Percentiles rank a stretch among this genome's conserved stretches.
Conservation (phyloP, 192 early-diverging fungal genomes). For the Borealophlyctis nickersoniae region DNA sequence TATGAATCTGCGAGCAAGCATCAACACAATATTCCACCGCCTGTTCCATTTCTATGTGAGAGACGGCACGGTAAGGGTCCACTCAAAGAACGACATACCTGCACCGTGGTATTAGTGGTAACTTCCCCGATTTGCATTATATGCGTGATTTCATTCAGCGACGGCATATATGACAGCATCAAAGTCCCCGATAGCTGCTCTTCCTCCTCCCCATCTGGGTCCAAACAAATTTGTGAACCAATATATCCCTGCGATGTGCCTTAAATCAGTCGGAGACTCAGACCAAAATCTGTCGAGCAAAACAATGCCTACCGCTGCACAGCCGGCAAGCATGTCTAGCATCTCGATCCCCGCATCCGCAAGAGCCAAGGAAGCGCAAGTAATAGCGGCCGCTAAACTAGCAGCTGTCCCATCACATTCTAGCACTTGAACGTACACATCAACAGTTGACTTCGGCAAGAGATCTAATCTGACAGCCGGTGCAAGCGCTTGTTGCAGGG, state of each 20-base stretch:
- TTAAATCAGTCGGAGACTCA: constrained; percentile 8
- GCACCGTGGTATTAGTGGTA: constrained; percentile 37
- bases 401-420: constrained; percentile 67
- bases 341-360: constrained; percentile 87
- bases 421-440: constrained; percentile 66
- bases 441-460: constrained; percentile 72
- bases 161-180: constrained; percentile 77
- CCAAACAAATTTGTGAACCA: constrained; percentile 24
- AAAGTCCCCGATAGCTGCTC: constrained; percentile 54
- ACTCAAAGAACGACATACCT: constrained; percentile 43
- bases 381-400: constrained; percentile 64
- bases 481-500: constrained; percentile 60
- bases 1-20: constrained; percentile 70
- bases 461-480: constrained; percentile 71
- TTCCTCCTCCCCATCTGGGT: constrained; percentile 57
- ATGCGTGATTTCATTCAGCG: constrained; percentile 74
- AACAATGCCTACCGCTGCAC: constrained; percentile 57
- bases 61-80: background rate
- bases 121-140: constrained; percentile 70
- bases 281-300: constrained; percentile 11
- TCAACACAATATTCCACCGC: constrained; percentile 73
- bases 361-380: constrained; percentile 52
- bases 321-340: constrained; percentile 74
- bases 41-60: constrained; percentile 30
- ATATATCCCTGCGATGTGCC: constrained; percentile 28